phyloP scores from a whole-genome alignment of 2,329 filamentous ascomycete species.

The Celoporthe dispersa region DNA sequence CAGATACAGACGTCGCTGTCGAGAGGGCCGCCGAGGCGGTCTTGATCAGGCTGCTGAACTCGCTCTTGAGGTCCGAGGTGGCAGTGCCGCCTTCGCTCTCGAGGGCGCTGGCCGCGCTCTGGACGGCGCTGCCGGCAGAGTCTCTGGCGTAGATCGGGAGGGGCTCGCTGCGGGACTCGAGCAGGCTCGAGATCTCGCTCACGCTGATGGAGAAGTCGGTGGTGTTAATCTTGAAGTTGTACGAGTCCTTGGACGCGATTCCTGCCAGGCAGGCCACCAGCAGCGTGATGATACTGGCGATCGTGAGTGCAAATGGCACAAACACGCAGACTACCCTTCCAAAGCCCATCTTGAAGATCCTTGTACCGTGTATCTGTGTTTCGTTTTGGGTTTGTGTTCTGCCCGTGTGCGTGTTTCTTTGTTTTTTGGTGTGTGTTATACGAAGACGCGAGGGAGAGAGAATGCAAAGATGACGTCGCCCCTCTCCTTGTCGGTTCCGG shows the following conservation, averaged over 20 bases:
- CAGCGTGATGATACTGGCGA: slow-evolving; percentile 75
- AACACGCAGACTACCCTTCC: slow-evolving; percentile 87
- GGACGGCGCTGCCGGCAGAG: slow-evolving; percentile 37
- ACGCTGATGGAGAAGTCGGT: slow-evolving; percentile 60
- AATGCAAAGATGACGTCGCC: slow-evolving; percentile 1
- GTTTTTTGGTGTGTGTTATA: not conserved
- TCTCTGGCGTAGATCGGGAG: slow-evolving; percentile 28
- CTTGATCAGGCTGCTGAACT: slow-evolving; percentile 8
- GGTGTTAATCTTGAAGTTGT: slow-evolving; percentile 65
- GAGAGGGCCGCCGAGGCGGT: slow-evolving; percentile 19
- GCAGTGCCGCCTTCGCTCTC: slow-evolving; percentile 12
- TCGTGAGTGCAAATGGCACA: slow-evolving; percentile 80
- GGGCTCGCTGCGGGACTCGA: slow-evolving; percentile 30
- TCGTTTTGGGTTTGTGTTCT: too few species aligned
- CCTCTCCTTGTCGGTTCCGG: not conserved
- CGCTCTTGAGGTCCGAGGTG: slow-evolving; percentile 12
- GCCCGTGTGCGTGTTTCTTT: not conserved
- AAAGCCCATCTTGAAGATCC: slow-evolving; percentile 53
- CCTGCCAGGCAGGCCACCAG: slow-evolving; percentile 61
- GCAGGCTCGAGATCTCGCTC: slow-evolving; percentile 42
- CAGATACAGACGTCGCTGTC: slow-evolving; percentile 12
- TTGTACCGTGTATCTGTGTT: not conserved
- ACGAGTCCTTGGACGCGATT: slow-evolving; percentile 59
- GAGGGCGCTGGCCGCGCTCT: slow-evolving; percentile 1
- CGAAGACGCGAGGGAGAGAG: not conserved